phyloP scores from a whole-genome alignment of 75 land plant genomes.

The Cunninghamia lanceolata region DNA sequence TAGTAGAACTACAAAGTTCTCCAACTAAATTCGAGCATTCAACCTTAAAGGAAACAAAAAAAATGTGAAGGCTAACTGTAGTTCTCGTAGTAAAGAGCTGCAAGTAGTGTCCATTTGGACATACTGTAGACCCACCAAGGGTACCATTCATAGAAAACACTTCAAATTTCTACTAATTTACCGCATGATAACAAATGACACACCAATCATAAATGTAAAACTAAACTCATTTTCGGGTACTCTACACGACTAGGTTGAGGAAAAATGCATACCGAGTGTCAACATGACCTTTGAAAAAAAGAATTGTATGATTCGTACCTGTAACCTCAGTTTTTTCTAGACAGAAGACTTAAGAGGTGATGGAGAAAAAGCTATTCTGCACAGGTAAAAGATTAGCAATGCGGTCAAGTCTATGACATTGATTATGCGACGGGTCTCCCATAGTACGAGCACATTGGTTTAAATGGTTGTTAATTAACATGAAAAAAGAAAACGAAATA shows the following conservation, averaged over 20 bases:
- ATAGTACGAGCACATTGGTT: background rate
- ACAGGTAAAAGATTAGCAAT: slow-evolving; percentile 1
- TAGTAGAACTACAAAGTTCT: background rate
- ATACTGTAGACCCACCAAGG: background rate
- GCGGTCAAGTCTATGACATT: slow-evolving; percentile 10
- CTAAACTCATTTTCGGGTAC: background rate
- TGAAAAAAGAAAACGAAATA: background rate
- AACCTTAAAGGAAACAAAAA: background rate
- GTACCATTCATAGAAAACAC: background rate
- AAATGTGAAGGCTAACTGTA: slow-evolving; percentile 36
- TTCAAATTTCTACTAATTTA: background rate
- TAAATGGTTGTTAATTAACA: background rate
- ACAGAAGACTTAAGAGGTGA: background rate
- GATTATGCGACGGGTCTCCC: background rate
- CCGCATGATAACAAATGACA: background rate
- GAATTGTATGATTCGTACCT: background rate
- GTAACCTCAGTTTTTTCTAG: background rate
- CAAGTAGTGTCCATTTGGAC: slow-evolving; percentile 39
- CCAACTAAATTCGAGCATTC: background rate
- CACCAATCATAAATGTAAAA: background rate
- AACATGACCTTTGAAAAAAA: background rate
- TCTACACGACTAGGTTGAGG: background rate
- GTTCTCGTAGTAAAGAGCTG: slow-evolving; percentile 62
- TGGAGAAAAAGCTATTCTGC: background rate
- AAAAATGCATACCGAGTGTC: background rate